Conservation (phyloP, 257 asterid genomes). For the Nicotiana attenuata region DNA sequence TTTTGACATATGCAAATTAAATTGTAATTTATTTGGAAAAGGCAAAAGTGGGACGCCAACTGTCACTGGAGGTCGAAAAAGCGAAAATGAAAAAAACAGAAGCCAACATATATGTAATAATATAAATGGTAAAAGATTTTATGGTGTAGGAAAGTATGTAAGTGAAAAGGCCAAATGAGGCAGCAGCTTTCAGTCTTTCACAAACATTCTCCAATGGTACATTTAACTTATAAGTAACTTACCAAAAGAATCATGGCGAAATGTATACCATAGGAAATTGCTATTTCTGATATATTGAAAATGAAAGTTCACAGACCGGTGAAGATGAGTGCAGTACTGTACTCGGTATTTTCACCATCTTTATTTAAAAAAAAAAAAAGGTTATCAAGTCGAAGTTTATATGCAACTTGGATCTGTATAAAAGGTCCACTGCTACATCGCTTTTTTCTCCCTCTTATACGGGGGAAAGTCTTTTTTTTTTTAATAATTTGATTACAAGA, state of each 20-base stretch:
- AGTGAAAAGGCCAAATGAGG: not conserved
- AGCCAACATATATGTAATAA: not conserved
- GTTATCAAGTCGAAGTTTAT: no score
- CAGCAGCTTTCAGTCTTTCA: constrained; percentile 4
- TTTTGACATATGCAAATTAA: not conserved
- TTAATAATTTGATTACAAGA: no score
- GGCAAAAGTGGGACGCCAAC: not conserved
- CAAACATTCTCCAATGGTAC: not conserved
- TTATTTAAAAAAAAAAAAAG: no score
- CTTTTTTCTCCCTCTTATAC: no score
- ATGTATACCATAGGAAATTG: not conserved
- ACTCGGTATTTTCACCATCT: not conserved
- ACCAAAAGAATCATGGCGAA: constrained; percentile 1
- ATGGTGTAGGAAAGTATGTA: not conserved
- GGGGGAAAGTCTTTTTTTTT: no score
- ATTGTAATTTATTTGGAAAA: not conserved
- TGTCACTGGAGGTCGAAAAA: not conserved
- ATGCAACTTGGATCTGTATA: no score
- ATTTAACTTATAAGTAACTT: not conserved
- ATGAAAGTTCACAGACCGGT: not conserved
- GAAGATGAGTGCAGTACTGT: not conserved
- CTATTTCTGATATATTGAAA: not conserved
- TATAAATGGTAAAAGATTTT: not conserved
- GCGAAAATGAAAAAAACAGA: not conserved
- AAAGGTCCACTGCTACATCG: no score